Base-by-base conservation (phyloP, 805 yeast species). In the Starmerella vaccinii region DNA sequence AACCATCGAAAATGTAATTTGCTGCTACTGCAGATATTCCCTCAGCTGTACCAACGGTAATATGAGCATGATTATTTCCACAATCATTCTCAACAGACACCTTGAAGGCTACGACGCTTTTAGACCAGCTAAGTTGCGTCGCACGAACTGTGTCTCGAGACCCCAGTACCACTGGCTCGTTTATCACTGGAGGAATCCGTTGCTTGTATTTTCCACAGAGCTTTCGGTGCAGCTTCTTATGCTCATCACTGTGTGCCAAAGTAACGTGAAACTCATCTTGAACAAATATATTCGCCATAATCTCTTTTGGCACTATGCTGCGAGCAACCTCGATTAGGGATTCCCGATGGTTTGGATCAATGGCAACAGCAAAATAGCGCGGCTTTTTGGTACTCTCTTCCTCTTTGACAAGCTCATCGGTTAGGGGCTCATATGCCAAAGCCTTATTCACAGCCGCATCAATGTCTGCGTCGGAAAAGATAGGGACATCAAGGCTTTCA, bases 11-110 rank as follows among this genome's bases (percentile, higher is more conserved):
- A 46, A 55, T 26, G 30, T 47, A 32, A 13, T 37, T 42, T 2
- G 58, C 42, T 16, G 27, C 38, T 12, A 29, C 29, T 2, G 55
- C 44, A n/a, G 39, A 23, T 16, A 43, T 44, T 1, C 50, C 55
- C 8, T 26, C 32, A 3, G 49, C 40, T 1, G 38, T 19, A 5
- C 89, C 95, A 13, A 86, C 61, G 0, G 97, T 89, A 39, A 88
- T 75, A 62, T 89, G 97, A 0, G 82, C 71, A 52, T 65, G 63
- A 47, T 66, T 63, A 51, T 78, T 76, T 0, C 71, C 70, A 8
- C 72, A 64, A n/a, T 49, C 49, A 2, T 37, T 40, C 22, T 34
- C 22, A 2, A 74, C 53, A 8, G 69, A 68, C 1, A 78, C 84
- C 18, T 71, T 63, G 4, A 83, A 63, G 18, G 90, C 78, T 43